Percentiles rank a stretch among this genome's conserved stretches.
phyloP scores from a whole-genome alignment of 2,329 filamentous ascomycete genomes.

The Talaromyces sp. region DNA sequence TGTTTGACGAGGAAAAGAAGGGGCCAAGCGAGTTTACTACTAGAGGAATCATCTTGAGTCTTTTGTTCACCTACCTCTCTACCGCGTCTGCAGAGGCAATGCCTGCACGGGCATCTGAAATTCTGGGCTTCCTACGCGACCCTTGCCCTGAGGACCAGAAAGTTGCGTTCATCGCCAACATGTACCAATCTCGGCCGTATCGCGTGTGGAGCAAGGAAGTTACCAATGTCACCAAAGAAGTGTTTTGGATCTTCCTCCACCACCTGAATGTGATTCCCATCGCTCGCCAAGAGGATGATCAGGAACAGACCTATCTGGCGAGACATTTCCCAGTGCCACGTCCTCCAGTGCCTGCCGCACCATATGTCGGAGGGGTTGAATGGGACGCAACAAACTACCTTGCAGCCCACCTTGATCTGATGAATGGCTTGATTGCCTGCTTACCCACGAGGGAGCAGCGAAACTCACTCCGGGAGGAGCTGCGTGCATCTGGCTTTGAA shows the following conservation, averaged over 20 bases:
- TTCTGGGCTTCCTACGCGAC: slow-evolving; percentile 75
- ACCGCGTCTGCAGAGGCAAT: slow-evolving; percentile 58
- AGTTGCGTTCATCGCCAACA: slow-evolving; percentile 80
- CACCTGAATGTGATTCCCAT: slow-evolving; percentile 77
- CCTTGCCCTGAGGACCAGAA: slow-evolving; percentile 70
- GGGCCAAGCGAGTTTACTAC: slow-evolving; percentile 96
- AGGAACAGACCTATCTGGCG: slow-evolving; percentile 29
- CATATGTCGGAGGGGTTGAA: slow-evolving; percentile 94
- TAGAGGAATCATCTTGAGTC: slow-evolving; percentile 78
- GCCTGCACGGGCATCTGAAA: slow-evolving; percentile 62
- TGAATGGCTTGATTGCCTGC: slow-evolving; percentile 85
- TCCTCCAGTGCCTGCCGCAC: slow-evolving; percentile 85
- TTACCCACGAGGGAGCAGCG: slow-evolving; percentile 65
- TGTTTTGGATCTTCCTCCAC: slow-evolving; percentile 99
- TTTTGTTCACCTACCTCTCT: slow-evolving; percentile 84
- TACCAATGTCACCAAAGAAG: slow-evolving; percentile 89
- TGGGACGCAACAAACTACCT: slow-evolving; percentile 99
- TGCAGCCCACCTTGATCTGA: slow-evolving; percentile 82
- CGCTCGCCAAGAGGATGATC: slow-evolving; percentile 27
- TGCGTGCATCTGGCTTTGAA: slow-evolving; percentile 84
- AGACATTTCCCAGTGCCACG: slow-evolving; percentile 78
- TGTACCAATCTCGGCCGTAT: slow-evolving; percentile 82
- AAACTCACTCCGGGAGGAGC: slow-evolving; percentile 69
- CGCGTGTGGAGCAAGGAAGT: slow-evolving; percentile 92
- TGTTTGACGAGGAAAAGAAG: slow-evolving; percentile 98